Evolutionary conservation across 768 basidiomycete species (phyloP).

Genomic region (Mycena albidolilacea): DNA sequence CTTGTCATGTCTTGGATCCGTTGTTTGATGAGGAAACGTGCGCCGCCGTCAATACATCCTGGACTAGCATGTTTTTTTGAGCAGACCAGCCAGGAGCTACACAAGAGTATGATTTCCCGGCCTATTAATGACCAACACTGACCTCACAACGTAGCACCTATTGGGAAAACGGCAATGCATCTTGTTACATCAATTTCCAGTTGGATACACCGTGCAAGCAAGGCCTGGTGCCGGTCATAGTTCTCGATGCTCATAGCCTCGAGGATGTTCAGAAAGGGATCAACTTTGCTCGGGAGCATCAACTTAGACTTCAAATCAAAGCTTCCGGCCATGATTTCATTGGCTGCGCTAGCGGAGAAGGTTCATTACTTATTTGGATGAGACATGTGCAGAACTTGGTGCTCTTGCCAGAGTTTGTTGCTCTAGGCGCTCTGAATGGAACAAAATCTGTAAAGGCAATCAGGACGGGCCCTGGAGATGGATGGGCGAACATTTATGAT

Average conservation of each 20-base stretch:
- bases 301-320: slow-evolving; percentile 43
- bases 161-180: slow-evolving; percentile 33
- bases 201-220: slow-evolving; percentile 42
- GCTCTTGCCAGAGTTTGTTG: neutral
- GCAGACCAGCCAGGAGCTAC: slow-evolving; percentile 24
- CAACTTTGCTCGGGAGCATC: slow-evolving; percentile 38
- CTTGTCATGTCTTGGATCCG: slow-evolving; percentile 28
- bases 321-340: slow-evolving; percentile 51
- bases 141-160: slow-evolving; percentile 14
- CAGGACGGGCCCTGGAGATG: slow-evolving; percentile 10
- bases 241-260: slow-evolving; percentile 41
- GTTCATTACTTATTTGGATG: slow-evolving; percentile 54
- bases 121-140: neutral
- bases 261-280: slow-evolving; percentile 42
- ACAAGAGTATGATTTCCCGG: slow-evolving; percentile 19
- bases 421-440: neutral
- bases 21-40: slow-evolving; percentile 19
- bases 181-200: slow-evolving; percentile 50
- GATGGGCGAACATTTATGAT: slow-evolving; percentile 11
- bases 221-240: slow-evolving; percentile 41
- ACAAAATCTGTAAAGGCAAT: neutral
- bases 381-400: slow-evolving; percentile 47
- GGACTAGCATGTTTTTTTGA: slow-evolving; percentile 25
- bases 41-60: slow-evolving; percentile 24
- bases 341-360: slow-evolving; percentile 49